These are phyloP conservation scores for Buxus sempervirens DNA, from an alignment of 164 flowering plant genomes.

Conservation along the genomic window DNA sequence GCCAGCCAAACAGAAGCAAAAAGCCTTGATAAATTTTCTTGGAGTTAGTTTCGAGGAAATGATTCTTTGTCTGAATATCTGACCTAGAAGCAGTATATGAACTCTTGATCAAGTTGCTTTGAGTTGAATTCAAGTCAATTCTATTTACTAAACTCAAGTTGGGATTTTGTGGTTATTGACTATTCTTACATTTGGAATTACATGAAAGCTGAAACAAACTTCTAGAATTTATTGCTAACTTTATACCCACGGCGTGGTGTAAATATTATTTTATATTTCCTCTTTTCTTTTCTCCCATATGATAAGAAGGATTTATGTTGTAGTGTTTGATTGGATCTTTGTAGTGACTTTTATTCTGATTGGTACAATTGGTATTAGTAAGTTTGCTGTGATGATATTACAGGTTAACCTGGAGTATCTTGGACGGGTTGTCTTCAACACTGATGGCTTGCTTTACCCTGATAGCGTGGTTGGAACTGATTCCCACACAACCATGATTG, in stretches of 20 bases:
- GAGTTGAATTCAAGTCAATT: too few relatives aligned
- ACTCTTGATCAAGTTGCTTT: too few relatives aligned
- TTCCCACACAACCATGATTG: constrained; percentile 93
- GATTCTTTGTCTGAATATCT: too few relatives aligned
- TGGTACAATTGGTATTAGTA: neutral
- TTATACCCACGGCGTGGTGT: neutral
- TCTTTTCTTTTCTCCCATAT: neutral
- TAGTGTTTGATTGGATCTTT: neutral
- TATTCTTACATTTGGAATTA: too few relatives aligned
- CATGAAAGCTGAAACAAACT: too few relatives aligned
- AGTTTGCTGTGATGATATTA: constrained; percentile 12
- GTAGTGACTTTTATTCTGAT: neutral
- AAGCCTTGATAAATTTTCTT: too few relatives aligned
- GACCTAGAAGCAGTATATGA: too few relatives aligned
- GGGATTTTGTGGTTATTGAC: too few relatives aligned
- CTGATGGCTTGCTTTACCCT: constrained; percentile 74
- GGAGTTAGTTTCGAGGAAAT: too few relatives aligned
- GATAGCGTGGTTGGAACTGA: constrained; percentile 97
- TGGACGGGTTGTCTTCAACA: constrained; percentile 92
- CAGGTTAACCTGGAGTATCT: constrained; percentile 95
- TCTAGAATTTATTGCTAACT: too few relatives aligned
- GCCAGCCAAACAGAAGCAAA: too few relatives aligned
- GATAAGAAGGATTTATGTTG: neutral
- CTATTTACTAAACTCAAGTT: too few relatives aligned
- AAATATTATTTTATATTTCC: neutral